Evolutionary conservation across 441 rosid species (phyloP).

Genomic region (Eutrema salsugineum): DNA sequence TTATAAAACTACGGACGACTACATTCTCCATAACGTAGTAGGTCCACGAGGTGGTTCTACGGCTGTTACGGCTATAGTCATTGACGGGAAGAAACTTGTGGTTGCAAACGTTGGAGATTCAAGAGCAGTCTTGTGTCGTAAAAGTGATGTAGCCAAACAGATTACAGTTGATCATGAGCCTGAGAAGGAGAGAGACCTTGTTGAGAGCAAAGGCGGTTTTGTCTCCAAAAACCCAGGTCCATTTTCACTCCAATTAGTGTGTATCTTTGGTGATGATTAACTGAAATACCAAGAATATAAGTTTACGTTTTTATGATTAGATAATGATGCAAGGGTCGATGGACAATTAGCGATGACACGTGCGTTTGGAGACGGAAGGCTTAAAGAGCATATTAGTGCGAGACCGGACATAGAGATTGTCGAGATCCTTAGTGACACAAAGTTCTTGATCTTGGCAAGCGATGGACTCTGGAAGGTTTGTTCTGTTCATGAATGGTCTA

Average conservation of each 20-base stretch:
- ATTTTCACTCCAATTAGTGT: background rate
- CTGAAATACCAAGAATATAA: background rate
- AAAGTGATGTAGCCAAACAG: constrained; percentile 13
- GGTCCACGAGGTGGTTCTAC: constrained; percentile 52
- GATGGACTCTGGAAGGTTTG: constrained; percentile 63
- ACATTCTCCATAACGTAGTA: constrained; percentile 37
- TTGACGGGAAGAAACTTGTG: constrained; percentile 42
- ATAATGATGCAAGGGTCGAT: constrained; percentile 45
- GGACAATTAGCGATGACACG: constrained; percentile 48
- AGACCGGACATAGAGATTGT: constrained; percentile 32
- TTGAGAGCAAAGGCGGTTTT: constrained; percentile 30
- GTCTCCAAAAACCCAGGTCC: constrained; percentile 22
- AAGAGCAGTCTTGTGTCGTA: constrained; percentile 38
- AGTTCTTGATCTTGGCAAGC: constrained; percentile 50
- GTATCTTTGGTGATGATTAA: background rate
- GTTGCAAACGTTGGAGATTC: constrained; percentile 59
- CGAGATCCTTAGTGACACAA: constrained; percentile 12
- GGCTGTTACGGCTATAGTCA: constrained; percentile 49
- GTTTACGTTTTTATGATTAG: background rate
- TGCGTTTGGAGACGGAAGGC: constrained; percentile 48
- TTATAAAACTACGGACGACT: constrained; percentile 34
- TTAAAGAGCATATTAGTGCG: constrained; percentile 47
- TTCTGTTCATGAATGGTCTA: background rate
- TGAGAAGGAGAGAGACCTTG: constrained; percentile 26
- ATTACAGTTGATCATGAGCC: constrained; percentile 29